Conservation (phyloP, 2,329 filamentous ascomycete species). For the Myrmaecium sp. region DNA sequence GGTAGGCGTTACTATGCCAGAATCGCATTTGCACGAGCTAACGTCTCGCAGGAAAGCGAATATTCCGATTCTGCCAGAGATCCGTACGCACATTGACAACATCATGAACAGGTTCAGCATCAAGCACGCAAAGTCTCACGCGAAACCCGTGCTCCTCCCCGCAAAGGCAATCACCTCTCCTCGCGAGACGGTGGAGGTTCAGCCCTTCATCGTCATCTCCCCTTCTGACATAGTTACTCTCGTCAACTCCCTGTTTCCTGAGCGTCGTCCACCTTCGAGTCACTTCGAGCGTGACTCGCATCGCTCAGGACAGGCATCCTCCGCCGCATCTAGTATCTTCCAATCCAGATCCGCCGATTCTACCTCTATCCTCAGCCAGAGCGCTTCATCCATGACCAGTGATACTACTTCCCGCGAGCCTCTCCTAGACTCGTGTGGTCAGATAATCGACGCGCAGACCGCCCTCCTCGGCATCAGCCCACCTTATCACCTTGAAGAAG, state of each 20-base stretch:
- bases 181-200: conserved; percentile 60
- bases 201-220: conserved; percentile 64
- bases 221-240: conserved; percentile 64
- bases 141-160: conserved; percentile 45
- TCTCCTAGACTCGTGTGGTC: conserved; percentile 30
- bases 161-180: conserved; percentile 57
- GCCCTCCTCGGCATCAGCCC: conserved; percentile 12
- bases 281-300: conserved; percentile 28
- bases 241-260: conserved; percentile 70
- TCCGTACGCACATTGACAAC: conserved; percentile 53
- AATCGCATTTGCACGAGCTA: conserved; percentile 11
- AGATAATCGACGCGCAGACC: conserved; percentile 8
- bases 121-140: conserved; percentile 19
- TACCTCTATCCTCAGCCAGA: conserved; percentile 55
- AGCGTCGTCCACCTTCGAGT: conserved; percentile 46
- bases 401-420: conserved; percentile 53
- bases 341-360: conserved; percentile 33
- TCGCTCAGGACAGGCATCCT: conserved; percentile 27
- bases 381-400: conserved; percentile 54
- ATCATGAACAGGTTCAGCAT: conserved; percentile 54
- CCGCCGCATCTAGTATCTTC: conserved; percentile 30
- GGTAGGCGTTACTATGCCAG: conserved; percentile 32
- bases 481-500: conserved; percentile 12
- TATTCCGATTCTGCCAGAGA: conserved; percentile 43
- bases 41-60: conserved; percentile 34